Base-by-base conservation (phyloP, 305 asterid genomes). In the Ilex paraguariensis region DNA sequence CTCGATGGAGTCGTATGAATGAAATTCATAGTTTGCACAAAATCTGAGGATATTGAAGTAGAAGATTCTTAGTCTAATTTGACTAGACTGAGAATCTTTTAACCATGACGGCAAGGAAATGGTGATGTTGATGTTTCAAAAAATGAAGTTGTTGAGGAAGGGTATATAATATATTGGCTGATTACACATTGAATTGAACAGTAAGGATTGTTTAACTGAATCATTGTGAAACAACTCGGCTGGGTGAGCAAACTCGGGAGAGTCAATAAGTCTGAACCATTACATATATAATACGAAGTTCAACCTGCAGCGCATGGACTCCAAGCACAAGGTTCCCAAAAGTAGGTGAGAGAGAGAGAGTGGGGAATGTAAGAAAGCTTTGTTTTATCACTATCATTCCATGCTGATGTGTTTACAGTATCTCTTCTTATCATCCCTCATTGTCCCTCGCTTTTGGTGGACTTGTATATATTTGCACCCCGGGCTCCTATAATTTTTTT, bases 251-350 rank as follows among this genome's bases (percentile, higher is more conserved):
- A 21, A 21, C 28, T 21, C 28, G 28, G 28, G 28, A 21, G 28
- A 21, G 28, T 21, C 28, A 21, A 21, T 1, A 21, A 21, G 28
- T 1, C 32, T 15, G 13, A 36, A 10, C 62, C 30, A 17, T 11
- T 17, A 12, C 54, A 44, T 7, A 8, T 7, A 13, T 6, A 13
- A 21, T 13, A 16, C 4, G 46, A 65, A 14, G 6, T 13, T 45
- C 8, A n/a, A 12, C 6, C 13, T 49, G 67, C 62, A 68, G 36
- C 46, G 59, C 71, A 65, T 65, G 75, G 62, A 45, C 48, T 65
- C 79, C 82, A 75, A 82, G 60, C 81, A 68, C 76, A 75, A 80
- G 75, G 73, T 62, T 73, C 70, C 68, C 75, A 64, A 72, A 69
- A 62, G 28, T 21, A 21, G 28, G 28, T 21, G 28, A 21, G 28